Conservation (phyloP, 2,329 filamentous ascomycete genomes). For the Aspergillus ruber region DNA sequence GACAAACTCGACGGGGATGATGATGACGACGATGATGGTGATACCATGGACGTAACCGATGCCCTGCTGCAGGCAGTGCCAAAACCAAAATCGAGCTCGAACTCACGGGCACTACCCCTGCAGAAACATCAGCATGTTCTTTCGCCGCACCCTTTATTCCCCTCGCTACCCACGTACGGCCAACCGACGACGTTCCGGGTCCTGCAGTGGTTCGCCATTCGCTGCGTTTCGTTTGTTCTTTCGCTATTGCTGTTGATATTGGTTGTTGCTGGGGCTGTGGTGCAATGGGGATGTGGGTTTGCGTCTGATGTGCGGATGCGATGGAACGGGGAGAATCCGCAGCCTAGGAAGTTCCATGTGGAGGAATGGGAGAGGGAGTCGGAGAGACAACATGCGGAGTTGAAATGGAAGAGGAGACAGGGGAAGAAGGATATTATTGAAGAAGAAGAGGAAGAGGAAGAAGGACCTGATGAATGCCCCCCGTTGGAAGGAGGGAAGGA, state of each 20-base stretch:
- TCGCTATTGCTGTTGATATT: conserved; percentile 70
- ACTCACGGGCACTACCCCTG: background rate
- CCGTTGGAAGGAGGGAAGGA: conserved; percentile 78
- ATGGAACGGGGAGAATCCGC: conserved; percentile 55
- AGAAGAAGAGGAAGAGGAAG: conserved; percentile 27
- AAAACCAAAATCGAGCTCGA: background rate
- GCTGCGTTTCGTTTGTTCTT: conserved; percentile 63
- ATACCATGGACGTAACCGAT: conserved; percentile 4
- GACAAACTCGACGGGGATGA: background rate
- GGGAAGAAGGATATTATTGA: conserved; percentile 26
- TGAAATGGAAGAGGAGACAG: conserved; percentile 53
- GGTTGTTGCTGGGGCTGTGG: conserved; percentile 67
- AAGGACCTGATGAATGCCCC: conserved; percentile 48
- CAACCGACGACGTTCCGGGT: conserved; percentile 61
- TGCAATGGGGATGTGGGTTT: conserved; percentile 57
- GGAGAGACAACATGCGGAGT: conserved; percentile 52
- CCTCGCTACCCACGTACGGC: conserved; percentile 74
- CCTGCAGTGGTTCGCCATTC: conserved; percentile 60
- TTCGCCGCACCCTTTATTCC: conserved; percentile 54
- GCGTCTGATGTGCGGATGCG: conserved; percentile 46
- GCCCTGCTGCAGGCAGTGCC: conserved; percentile 4
- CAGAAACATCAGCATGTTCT: background rate
- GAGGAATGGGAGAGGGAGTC: conserved; percentile 61
- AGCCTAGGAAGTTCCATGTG: conserved; percentile 61
- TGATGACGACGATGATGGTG: background rate